Evolutionary conservation across 192 early-diverging fungal species (phyloP).

Genomic region (Backusella luteola): DNA sequence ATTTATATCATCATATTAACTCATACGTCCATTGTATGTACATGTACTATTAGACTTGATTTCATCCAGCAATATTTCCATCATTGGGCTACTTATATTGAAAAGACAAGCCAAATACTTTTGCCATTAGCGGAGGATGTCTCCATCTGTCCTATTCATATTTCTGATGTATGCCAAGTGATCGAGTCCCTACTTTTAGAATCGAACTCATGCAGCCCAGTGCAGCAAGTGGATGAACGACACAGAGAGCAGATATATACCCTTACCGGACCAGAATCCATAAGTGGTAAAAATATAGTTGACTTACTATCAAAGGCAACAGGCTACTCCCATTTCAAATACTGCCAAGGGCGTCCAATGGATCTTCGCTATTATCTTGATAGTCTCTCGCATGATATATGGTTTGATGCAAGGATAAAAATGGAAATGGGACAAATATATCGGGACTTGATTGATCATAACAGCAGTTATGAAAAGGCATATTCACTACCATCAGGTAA

Average conservation of each 20-base stretch:
- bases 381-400: conserved; percentile 22
- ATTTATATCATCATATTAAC: neutral
- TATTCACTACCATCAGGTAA: conserved; percentile 27
- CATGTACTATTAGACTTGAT: conserved; percentile 17
- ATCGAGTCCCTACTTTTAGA: neutral
- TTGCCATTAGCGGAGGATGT: conserved; percentile 16
- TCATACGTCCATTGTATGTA: neutral
- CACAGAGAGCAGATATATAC: conserved; percentile 34
- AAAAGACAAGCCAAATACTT: conserved; percentile 18
- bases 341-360: conserved; percentile 23
- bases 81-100: conserved; percentile 22
- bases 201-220: no score
- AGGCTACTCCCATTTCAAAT: conserved; percentile 11
- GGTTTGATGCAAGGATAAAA: conserved; percentile 34
- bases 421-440: conserved; percentile 22
- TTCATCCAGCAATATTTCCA: conserved; percentile 35
- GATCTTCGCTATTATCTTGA: conserved; percentile 29
- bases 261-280: conserved; percentile 23
- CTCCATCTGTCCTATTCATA: conserved; percentile 26
- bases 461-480: conserved; percentile 10
- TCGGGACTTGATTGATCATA: conserved; percentile 11
- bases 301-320: conserved; percentile 16
- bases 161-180: conserved; percentile 24
- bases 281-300: conserved; percentile 24
- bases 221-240: neutral